phyloP scores from a whole-genome alignment of 2,329 filamentous ascomycete species.

The Penicillium sp. region DNA sequence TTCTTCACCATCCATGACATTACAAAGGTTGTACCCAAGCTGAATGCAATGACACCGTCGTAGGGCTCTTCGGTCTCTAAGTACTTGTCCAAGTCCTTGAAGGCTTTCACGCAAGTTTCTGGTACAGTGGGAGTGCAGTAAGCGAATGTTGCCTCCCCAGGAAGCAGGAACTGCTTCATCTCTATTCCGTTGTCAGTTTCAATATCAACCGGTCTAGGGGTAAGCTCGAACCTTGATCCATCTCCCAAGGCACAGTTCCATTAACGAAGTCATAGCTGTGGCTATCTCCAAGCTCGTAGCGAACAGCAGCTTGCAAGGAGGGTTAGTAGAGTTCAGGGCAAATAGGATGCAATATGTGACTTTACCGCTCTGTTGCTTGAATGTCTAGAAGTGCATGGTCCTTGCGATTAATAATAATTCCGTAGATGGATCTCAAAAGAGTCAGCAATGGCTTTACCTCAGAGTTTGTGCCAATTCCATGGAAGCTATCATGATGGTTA shows the following conservation, averaged over 20 bases:
- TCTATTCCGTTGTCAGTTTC: neutral
- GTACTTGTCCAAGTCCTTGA: conserved; percentile 13
- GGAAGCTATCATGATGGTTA: conserved; percentile 15
- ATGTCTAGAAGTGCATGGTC: neutral
- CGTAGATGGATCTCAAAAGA: neutral
- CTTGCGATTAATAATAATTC: neutral
- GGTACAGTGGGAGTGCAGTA: neutral
- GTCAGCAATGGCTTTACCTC: conserved; percentile 9
- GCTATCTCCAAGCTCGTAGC: conserved; percentile 22
- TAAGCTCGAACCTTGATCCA: conserved; percentile 15
- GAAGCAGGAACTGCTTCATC: neutral
- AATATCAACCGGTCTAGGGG: no score
- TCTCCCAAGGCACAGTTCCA: conserved; percentile 15
- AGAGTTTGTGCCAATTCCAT: conserved; percentile 27
- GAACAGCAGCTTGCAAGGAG: conserved; percentile 15
- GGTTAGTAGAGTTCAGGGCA: neutral
- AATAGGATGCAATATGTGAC: no score
- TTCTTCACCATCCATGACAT: conserved; percentile 16
- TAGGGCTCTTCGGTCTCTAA: conserved; percentile 30
- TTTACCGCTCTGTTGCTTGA: neutral
- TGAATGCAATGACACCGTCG: conserved; percentile 32
- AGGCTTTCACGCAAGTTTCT: neutral
- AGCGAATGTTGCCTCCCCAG: neutral
- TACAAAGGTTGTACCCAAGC: conserved; percentile 25
- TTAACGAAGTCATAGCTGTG: conserved; percentile 27